Base-by-base conservation (phyloP, 257 asterid species). In the Capsicum baccatum region DNA sequence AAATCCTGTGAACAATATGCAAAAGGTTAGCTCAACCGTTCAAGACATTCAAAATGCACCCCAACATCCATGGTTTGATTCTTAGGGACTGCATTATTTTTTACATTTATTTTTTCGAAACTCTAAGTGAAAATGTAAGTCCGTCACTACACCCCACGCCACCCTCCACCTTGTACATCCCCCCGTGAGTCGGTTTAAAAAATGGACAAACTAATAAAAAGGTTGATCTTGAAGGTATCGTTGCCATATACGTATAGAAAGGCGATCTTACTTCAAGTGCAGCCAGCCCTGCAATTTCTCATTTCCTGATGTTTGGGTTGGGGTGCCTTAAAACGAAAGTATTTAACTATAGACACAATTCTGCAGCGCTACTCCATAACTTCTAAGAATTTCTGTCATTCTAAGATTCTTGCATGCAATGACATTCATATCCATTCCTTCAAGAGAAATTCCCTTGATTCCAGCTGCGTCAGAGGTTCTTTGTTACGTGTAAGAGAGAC, bases 201-300 rank as follows among this genome's bases (percentile, higher is more conserved):
- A 37, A 71, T 16, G 79, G 55, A 71, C 79, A 47, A 44, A 3
- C 59, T 26, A 71, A 10, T 71, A 5, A 19, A 8, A 10, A 47
- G 58, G 57, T 47, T 47, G 37, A 50, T 47, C 57, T 71, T n/a
- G 57, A n/a, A 71, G 59, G 16, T 47, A 10, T 71, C 80, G 11
- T 71, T 71, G 26, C 39, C 39, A 47, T 47, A n/a, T 4, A 47
- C 39, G 47, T 26, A 42, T 42, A 44, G 42, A 64, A 1, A 64
- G 44, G 6, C 80, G 33, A n/a, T 67, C 48, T 67, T 67, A 67
- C 50, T 67, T 67, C 33, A 67, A 67, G 19, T 67, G 19, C 74
- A 67, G 73, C 48, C 33, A 64, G 19, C 73, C 73, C 47, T 66
- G 48, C 73, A 35, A 66, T 35, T 58, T 9, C 19, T 19, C 62